Conservation (phyloP, 139 green algal genomes). For the Astrephomene gubernaculifera region DNA sequence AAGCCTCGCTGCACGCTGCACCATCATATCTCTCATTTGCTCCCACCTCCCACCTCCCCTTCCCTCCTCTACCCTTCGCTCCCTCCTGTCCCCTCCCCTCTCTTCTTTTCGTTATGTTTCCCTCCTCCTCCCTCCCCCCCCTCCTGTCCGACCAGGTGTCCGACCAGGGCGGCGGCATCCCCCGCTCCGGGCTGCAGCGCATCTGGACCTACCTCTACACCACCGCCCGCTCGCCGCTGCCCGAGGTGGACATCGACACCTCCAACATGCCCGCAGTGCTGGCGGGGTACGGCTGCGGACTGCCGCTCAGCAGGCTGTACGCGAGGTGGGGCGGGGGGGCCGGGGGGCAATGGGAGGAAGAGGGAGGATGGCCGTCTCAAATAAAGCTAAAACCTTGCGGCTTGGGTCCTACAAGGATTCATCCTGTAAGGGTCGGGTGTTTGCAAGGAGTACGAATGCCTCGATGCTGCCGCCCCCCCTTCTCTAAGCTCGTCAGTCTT, state of each 20-base stretch:
- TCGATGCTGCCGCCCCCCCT: too few species aligned
- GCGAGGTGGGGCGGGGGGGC: conserved; percentile 51
- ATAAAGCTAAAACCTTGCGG: too few species aligned
- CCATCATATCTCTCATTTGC: too few species aligned
- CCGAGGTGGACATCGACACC: conserved; percentile 50
- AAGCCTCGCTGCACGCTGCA: too few species aligned
- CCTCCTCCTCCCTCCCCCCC: neutral
- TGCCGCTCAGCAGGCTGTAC: conserved; percentile 89
- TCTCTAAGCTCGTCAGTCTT: too few species aligned
- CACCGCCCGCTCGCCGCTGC: conserved; percentile 74
- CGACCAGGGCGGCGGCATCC: conserved; percentile 97
- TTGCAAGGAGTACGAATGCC: too few species aligned
- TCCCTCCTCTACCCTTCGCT: neutral
- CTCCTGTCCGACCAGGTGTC: conserved; percentile 52
- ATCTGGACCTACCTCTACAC: conserved; percentile 99
- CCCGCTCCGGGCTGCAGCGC: conserved; percentile 83
- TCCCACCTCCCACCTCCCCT: neutral
- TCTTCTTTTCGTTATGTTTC: neutral
- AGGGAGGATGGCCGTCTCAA: too few species aligned
- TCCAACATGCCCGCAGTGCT: conserved; percentile 70
- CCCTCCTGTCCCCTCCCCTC: neutral
- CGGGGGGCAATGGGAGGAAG: too few species aligned
- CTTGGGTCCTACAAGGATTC: too few species aligned
- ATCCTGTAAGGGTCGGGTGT: too few species aligned
- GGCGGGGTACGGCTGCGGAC: conserved; percentile 95